Percentiles rank a stretch among this genome's conserved stretches.
phyloP scores from a whole-genome alignment of 2,329 filamentous ascomycete genomes.

The Aquanectria penicillioides region DNA sequence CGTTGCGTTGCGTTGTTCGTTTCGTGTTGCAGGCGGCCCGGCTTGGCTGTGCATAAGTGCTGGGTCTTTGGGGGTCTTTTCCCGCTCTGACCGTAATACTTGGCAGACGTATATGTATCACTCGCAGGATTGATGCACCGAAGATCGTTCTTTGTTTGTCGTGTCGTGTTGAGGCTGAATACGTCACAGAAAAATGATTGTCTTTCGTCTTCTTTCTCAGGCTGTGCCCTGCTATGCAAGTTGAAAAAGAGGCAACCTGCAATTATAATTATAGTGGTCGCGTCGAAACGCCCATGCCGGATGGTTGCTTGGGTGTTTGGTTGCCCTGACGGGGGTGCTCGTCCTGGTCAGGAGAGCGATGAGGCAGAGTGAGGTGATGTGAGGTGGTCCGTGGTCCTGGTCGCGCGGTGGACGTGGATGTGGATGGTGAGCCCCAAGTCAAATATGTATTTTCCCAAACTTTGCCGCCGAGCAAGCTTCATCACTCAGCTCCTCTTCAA shows the following conservation, averaged over 20 bases:
- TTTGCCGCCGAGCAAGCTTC: constrained; percentile 6
- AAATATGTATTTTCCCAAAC: constrained; percentile 10
- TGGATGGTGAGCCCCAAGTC: constrained; percentile 1
- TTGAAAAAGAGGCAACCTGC: constrained; percentile 31
- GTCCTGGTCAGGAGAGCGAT: constrained; percentile 41
- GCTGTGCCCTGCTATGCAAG: constrained; percentile 36
- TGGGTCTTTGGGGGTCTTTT: neutral
- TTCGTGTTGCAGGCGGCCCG: constrained; percentile 15
- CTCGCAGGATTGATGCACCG: constrained; percentile 7
- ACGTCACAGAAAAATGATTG: constrained; percentile 41
- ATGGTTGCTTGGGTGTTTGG: constrained; percentile 37
- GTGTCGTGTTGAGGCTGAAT: constrained; percentile 31
- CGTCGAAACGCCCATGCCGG: constrained; percentile 23
- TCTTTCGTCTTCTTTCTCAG: constrained; percentile 16
- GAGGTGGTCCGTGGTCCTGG: constrained; percentile 37
- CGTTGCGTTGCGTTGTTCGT: constrained; percentile 5
- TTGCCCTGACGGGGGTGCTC: constrained; percentile 36
- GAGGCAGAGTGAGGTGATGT: constrained; percentile 43
- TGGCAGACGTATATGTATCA: constrained; percentile 27
- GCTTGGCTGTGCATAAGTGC: constrained; percentile 12
- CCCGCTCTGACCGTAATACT: constrained; percentile 18
- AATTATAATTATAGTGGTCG: constrained; percentile 32
- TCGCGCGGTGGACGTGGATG: constrained; percentile 27
- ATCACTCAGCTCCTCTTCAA: neutral
- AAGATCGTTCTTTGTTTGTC: constrained; percentile 26